A percentile compares a stretch with the other conserved stretches of the same genome.
Evolutionary conservation across 441 rosid genomes (phyloP).

Genomic region (Adansonia madagascariensis): DNA sequence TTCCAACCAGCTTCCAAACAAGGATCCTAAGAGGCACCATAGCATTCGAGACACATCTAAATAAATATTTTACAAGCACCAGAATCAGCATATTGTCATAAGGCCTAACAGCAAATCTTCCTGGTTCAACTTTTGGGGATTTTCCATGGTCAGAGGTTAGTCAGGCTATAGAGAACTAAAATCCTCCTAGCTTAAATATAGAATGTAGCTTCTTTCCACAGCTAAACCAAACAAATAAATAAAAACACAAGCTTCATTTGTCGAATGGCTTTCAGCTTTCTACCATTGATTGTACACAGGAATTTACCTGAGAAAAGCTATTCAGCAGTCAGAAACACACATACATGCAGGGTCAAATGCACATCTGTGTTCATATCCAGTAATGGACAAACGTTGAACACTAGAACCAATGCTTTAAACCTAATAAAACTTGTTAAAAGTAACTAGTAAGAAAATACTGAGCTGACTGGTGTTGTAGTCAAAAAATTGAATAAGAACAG

Average conservation of each 20-base stretch:
- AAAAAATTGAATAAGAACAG: constrained; percentile 17
- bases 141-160: constrained; percentile 5
- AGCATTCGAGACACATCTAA: constrained; percentile 13
- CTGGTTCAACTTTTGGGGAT: constrained; percentile 10
- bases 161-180: background rate
- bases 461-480: background rate
- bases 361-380: background rate
- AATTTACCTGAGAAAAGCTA: background rate
- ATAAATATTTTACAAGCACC: background rate
- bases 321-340: background rate
- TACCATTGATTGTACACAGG: background rate
- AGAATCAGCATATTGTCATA: background rate
- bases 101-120: background rate
- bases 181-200: background rate
- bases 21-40: background rate
- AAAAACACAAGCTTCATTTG: background rate
- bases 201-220: constrained; percentile 3
- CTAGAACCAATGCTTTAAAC: background rate
- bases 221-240: background rate
- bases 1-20: constrained; percentile 16
- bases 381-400: background rate
- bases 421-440: background rate
- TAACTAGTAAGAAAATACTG: background rate
- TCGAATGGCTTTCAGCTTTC: background rate
- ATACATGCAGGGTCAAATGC: background rate